Evolutionary conservation across 139 green algal species (phyloP).

Genomic region (Ettlia oleoabundans): DNA sequence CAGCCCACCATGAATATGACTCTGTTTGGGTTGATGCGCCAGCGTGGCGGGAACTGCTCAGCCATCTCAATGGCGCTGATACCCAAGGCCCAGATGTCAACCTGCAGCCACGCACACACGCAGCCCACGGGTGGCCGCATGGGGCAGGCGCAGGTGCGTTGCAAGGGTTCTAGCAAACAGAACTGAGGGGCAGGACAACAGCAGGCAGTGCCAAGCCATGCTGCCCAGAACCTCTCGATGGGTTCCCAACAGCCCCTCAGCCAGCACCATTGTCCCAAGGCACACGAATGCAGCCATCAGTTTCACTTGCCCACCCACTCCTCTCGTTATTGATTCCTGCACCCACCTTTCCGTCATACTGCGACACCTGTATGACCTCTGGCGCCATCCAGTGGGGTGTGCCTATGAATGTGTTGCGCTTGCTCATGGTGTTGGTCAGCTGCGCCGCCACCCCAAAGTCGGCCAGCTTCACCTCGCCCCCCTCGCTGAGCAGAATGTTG

Average conservation of each 20-base stretch:
- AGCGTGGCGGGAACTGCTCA: slow-evolving; percentile 83
- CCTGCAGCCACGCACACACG: too few relatives aligned
- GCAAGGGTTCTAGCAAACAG: too few relatives aligned
- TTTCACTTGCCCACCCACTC: too few relatives aligned
- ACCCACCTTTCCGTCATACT: slow-evolving; percentile 92
- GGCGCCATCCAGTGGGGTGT: slow-evolving; percentile 98
- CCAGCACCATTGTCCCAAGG: too few relatives aligned
- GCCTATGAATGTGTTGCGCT: slow-evolving; percentile 96
- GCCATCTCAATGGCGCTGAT: slow-evolving; percentile 94
- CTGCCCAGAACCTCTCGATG: too few relatives aligned
- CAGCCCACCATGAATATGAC: slow-evolving; percentile 98
- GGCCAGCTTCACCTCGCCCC: slow-evolving; percentile 58
- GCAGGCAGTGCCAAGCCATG: too few relatives aligned
- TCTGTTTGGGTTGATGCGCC: slow-evolving; percentile 89
- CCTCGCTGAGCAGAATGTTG: slow-evolving; percentile 92
- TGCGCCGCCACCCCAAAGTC: slow-evolving; percentile 67
- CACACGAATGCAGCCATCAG: too few relatives aligned
- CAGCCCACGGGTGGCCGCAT: not conserved
- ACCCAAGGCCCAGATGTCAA: slow-evolving; percentile 95
- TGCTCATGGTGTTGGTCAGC: slow-evolving; percentile 86
- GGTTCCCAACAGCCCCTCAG: too few relatives aligned
- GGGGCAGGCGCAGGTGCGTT: not conserved
- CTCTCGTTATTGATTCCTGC: too few relatives aligned
- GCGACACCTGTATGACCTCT: slow-evolving; percentile 90
- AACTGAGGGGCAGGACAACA: too few relatives aligned